Percentiles rank a stretch among this genome's conserved stretches.
phyloP scores from a whole-genome alignment of 768 basidiomycete species.

The Hortiboletus flavorubellus region DNA sequence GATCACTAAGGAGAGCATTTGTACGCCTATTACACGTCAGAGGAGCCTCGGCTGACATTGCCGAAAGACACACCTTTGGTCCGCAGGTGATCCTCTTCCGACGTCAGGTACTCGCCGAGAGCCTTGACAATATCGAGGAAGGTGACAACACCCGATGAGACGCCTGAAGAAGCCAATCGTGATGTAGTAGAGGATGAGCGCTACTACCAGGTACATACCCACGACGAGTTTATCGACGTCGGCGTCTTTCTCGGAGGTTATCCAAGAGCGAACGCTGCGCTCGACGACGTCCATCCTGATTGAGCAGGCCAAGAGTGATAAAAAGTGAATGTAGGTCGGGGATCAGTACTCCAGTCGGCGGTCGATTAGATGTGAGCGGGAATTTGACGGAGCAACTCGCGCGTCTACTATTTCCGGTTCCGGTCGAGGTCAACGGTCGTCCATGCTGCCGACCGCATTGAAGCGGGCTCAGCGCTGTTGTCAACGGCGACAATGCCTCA shows the following conservation, averaged over 20 bases:
- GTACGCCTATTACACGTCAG: conserved; percentile 58
- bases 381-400: neutral
- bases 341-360: neutral
- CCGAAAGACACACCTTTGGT: conserved; percentile 61
- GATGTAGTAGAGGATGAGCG: neutral
- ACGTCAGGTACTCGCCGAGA: conserved; percentile 83
- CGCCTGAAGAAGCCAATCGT: conserved; percentile 34
- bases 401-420: conserved; percentile 3
- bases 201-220: conserved; percentile 41
- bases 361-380: conserved; percentile 8
- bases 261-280: conserved; percentile 68
- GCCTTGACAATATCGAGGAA: conserved; percentile 81
- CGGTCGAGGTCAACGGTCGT: neutral
- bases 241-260: conserved; percentile 57
- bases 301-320: neutral
- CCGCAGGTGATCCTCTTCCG: conserved; percentile 75
- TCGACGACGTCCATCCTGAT: conserved; percentile 42
- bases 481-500: conserved; percentile 22
- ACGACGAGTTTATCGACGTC: conserved; percentile 57
- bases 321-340: neutral
- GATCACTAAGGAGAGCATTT: conserved; percentile 74
- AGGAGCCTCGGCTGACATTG: neutral
- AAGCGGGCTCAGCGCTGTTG: conserved; percentile 16
- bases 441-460: conserved; percentile 24
- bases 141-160: conserved; percentile 53